Base-by-base conservation (phyloP, 441 rosid genomes). In the Kokia cookei region DNA sequence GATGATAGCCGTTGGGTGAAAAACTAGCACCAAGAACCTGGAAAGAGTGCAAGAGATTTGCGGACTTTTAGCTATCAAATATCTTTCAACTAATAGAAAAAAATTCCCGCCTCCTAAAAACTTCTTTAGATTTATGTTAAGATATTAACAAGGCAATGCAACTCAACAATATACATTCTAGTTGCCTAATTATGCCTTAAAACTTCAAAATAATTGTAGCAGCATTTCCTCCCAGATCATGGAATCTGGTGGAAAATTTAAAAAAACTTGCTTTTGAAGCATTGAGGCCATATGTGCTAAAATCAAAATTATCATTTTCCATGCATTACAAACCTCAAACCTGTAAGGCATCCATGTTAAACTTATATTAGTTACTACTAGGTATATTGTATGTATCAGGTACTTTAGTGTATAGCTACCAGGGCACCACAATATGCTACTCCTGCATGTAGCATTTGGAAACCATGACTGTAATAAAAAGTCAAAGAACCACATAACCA, bases 1-100 rank as follows among this genome's bases (percentile, higher is more conserved):
- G 80, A 86, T 92, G 99, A 82, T 92, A 90, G 24, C 99, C 98
- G 83, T 92, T 93, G 37, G 98, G 97, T 73, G 99, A 93, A 81
- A 96, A 96, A 80, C 85, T 87, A 77, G 89, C 84, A 26, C 97
- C 86, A 59, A 89, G 90, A 77, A 93, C 85, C 99, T 95, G 87
- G 15, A 84, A 82, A 75, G 37, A 27, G 57, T 4, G 76, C 62
- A 19, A 76, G 3, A 68, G 12, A 80, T 47, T 60, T 53, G 62
- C 35, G 11, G 17, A 24, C 63, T 58, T 40, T 72, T 58, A 73
- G 55, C 50, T 51, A 71, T 17, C 65, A 66, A 32, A 22, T 71
- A 45, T 40, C 65, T 27, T 62, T 35, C 22, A 76, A 26, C 22
- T 19, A 58, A 55, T 24, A 68, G 68, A 29, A 54, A 35, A 37